phyloP scores from a whole-genome alignment of 192 early-diverging fungal species.

The Irineochytrium annulatum region DNA sequence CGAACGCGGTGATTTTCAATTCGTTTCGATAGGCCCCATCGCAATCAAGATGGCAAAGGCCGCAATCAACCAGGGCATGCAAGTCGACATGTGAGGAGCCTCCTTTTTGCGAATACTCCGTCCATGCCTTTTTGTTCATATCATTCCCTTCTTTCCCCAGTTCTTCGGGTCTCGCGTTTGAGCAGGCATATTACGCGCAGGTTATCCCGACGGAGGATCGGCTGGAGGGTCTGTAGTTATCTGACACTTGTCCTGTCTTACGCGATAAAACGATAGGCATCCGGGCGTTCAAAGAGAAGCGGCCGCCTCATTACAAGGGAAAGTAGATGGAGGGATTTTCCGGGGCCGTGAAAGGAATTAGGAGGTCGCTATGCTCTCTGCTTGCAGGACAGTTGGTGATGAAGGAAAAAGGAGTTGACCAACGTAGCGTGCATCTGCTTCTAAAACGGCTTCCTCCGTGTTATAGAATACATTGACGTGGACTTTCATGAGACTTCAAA shows the following conservation, averaged over 20 bases:
- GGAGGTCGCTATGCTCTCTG: no score
- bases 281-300: constrained; percentile 76
- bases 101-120: no score
- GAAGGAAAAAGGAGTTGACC: no score
- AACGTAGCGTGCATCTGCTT: no score
- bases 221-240: constrained; percentile 70
- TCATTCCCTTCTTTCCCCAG: constrained; percentile 28
- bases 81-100: constrained; percentile 73
- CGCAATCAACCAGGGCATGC: constrained; percentile 77
- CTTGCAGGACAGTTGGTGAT: no score
- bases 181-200: constrained; percentile 92
- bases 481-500: no score
- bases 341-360: no score
- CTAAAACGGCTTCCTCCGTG: no score
- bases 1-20: constrained; percentile 3
- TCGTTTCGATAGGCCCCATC: constrained; percentile 62
- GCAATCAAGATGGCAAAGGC: constrained; percentile 87
- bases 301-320: constrained; percentile 75
- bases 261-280: constrained; percentile 31
- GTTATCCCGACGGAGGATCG: constrained; percentile 93
- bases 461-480: no score
- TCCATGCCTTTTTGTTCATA: background rate
- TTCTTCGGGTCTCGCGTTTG: constrained; percentile 79
- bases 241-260: background rate
- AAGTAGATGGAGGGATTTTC: constrained; percentile 45